These are phyloP conservation scores for Ogataea nonfermentans DNA, from an alignment of 805 yeast species.

Conservation along the genomic window DNA sequence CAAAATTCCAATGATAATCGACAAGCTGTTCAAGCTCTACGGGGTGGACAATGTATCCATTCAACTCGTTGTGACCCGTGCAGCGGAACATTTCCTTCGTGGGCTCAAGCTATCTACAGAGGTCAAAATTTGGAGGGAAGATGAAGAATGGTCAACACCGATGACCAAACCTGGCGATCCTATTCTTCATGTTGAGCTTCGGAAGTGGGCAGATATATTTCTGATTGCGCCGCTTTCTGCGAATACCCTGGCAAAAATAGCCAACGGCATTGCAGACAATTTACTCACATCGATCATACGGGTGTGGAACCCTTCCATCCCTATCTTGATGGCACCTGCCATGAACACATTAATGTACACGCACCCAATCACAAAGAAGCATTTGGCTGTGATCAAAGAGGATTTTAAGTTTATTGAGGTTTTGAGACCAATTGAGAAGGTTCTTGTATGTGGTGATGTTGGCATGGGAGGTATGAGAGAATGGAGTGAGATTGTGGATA, in stretches of 20 bases:
- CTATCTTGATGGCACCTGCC: constrained; percentile 89
- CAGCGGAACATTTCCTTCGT: constrained; percentile 77
- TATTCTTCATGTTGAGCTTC: constrained; percentile 87
- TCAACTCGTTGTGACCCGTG: constrained; percentile 78
- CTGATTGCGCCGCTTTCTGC: constrained; percentile 95
- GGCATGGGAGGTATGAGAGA: constrained; percentile 99
- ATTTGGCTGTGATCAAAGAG: constrained; percentile 69
- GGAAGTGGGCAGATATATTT: constrained; percentile 95
- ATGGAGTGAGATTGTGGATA: constrained; percentile 90
- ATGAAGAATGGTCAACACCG: constrained; percentile 78
- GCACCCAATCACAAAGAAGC: constrained; percentile 83
- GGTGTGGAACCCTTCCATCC: constrained; percentile 93
- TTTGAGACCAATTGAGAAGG: constrained; percentile 93
- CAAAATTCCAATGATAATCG: constrained; percentile 86
- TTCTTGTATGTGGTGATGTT: constrained; percentile 91
- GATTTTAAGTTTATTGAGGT: constrained; percentile 96
- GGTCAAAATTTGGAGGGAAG: constrained; percentile 87
- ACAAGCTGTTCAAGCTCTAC: constrained; percentile 77
- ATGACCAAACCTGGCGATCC: constrained; percentile 85
- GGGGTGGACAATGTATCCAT: constrained; percentile 72
- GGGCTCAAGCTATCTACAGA: constrained; percentile 58
- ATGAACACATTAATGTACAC: constrained; percentile 93
- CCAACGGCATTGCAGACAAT: constrained; percentile 91
- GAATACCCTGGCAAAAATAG: constrained; percentile 84
- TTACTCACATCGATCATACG: constrained; percentile 84